These are phyloP conservation scores for Xylariaceae sp. DNA, from an alignment of 2,329 filamentous ascomycete species.

Conservation along the genomic window DNA sequence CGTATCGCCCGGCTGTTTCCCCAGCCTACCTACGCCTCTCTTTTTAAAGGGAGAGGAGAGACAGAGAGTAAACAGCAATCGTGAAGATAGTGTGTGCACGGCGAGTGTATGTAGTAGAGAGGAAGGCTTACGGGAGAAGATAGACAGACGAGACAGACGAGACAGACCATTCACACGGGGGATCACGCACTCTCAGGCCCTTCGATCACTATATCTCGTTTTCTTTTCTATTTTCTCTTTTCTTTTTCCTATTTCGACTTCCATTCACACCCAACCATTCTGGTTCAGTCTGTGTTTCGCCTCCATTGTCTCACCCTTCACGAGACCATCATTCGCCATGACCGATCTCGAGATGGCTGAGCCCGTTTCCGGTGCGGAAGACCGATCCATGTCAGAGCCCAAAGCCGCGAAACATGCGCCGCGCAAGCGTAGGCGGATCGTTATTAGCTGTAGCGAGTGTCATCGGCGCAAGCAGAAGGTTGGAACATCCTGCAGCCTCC, in stretches of 20 bases:
- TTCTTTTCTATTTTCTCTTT: neutral
- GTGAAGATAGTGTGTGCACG: neutral
- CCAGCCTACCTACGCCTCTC: neutral
- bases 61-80: neutral
- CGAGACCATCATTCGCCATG: constrained; percentile 16
- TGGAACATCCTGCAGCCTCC: constrained; percentile 8
- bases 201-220: neutral
- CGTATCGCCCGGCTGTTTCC: neutral
- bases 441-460: constrained; percentile 60
- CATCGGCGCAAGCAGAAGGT: constrained; percentile 60
- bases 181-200: too few relatives aligned
- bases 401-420: constrained; percentile 35
- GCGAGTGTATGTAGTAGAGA: neutral
- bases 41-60: neutral
- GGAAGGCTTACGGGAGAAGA: neutral
- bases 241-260: neutral
- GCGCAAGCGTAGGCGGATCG: constrained; percentile 53
- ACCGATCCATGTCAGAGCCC: constrained; percentile 11
- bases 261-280: neutral
- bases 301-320: neutral
- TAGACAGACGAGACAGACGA: neutral
- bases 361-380: constrained; percentile 19
- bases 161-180: too few relatives aligned
- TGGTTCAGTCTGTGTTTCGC: neutral
- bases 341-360: constrained; percentile 22